phyloP scores from a whole-genome alignment of 352 stramenopile species.

The Elongisporangium prolatum region DNA sequence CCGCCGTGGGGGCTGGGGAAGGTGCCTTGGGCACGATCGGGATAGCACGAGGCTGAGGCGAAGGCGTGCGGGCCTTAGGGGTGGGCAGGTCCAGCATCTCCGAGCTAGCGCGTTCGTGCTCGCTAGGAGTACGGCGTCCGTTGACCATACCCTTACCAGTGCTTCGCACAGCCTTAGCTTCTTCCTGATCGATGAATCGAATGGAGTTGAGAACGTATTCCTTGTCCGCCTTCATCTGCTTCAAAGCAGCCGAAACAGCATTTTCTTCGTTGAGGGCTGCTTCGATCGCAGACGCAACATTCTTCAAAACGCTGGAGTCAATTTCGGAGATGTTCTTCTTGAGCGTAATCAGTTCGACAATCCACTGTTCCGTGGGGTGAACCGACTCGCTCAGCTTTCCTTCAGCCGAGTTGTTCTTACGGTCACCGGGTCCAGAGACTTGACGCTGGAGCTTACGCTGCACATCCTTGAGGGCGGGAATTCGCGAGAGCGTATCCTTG shows the following conservation, averaged over 20 bases:
- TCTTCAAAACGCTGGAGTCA: slow-evolving; percentile 60
- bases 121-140: slow-evolving; percentile 31
- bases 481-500: slow-evolving; percentile 77
- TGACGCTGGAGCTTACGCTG: slow-evolving; percentile 74
- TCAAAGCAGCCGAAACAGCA: slow-evolving; percentile 54
- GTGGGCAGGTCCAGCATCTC: slow-evolving; percentile 31
- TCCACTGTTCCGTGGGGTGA: slow-evolving; percentile 83
- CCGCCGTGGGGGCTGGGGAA: slow-evolving; percentile 5
- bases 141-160: slow-evolving; percentile 59
- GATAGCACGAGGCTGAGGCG: slow-evolving; percentile 10
- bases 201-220: slow-evolving; percentile 89
- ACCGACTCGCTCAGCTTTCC: slow-evolving; percentile 58
- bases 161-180: slow-evolving; percentile 82
- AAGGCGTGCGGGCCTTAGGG: slow-evolving; percentile 21
- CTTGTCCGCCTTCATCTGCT: slow-evolving; percentile 87
- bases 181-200: slow-evolving; percentile 86
- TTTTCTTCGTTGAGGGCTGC: slow-evolving; percentile 57
- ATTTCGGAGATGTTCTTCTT: slow-evolving; percentile 87
- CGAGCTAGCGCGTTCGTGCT: slow-evolving; percentile 56
- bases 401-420: slow-evolving; percentile 35
- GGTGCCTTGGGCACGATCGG: slow-evolving; percentile 6
- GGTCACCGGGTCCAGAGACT: slow-evolving; percentile 23
- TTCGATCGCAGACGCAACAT: slow-evolving; percentile 49
- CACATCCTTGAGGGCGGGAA: slow-evolving; percentile 81
- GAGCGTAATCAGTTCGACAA: slow-evolving; percentile 80